These are phyloP conservation scores for Alternaria sp. DNA, from an alignment of 2,329 filamentous ascomycete species.

Conservation along the genomic window DNA sequence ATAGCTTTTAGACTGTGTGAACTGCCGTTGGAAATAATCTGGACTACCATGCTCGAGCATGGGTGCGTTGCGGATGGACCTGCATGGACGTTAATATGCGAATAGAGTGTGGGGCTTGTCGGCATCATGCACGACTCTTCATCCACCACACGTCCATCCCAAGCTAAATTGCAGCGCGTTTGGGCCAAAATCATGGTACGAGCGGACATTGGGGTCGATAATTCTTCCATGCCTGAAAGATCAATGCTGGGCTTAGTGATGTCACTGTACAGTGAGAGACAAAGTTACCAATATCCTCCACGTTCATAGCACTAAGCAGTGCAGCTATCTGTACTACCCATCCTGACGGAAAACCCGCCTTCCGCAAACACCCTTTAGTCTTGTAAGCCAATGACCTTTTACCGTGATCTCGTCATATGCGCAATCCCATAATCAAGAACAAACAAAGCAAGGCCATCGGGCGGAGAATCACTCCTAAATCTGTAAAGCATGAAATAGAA, in stretches of 20 bases:
- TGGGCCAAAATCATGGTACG: neutral
- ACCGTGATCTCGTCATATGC: neutral
- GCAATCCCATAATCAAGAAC: neutral
- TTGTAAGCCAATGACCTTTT: neutral
- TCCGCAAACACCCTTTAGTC: neutral
- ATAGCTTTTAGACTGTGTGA: neutral
- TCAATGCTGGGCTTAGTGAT: neutral
- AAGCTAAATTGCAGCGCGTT: neutral
- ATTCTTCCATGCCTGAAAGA: neutral
- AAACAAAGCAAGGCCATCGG: neutral
- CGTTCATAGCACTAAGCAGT: neutral
- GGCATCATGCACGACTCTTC: neutral
- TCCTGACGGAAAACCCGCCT: neutral
- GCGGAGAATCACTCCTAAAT: neutral
- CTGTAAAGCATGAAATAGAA: neutral
- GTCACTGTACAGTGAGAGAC: neutral
- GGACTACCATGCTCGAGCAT: neutral
- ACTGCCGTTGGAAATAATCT: slow-evolving; percentile 2
- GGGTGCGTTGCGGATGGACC: neutral
- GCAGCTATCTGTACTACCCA: neutral
- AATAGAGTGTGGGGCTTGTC: slow-evolving; percentile 8
- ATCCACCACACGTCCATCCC: neutral
- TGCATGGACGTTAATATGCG: neutral
- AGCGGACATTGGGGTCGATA: neutral
- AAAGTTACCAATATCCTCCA: neutral